Evolutionary conservation across 1,139 yeast genomes (phyloP), one percentile per base, ranked within the genome.

Genomic region (Diutina pseudorugosa): DNA sequence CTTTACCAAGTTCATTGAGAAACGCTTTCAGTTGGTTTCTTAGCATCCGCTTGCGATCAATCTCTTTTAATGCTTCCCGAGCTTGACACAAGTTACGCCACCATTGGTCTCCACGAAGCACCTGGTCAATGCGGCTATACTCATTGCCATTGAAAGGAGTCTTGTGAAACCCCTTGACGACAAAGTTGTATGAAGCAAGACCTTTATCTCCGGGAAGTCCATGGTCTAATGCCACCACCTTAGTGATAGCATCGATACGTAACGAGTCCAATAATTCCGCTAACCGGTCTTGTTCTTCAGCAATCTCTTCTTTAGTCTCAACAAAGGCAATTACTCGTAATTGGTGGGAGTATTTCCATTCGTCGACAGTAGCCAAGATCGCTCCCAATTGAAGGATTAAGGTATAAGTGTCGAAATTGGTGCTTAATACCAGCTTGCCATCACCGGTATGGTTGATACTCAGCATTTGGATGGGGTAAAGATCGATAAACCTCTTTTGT

Each of bases 391-490:
- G 98, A 55, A 93, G 70, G 59, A 93, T 93, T 61, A 93, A 75
- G 0, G 98, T 91, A 62, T 90, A 93, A 0, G 98, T 93, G 64
- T 93, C 98, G 63, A 93, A 89, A 62, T 93, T 93, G 0, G 96
- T 88, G 0, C 96, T 85, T 56, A 85, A 65, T 1, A 88, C 83
- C 16, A 86, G 79, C 54, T 80, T 79, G 8, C 93, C 93, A 54
- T 79, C 76, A 42, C 76, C 79, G 53, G 82, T 79, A 52, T 78
- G 75, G 54, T 85, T 79, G 52, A 83, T 81, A 0, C 95, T 93
- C 5, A 95, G 83, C 96, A 93, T 93, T 62, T 93, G 98, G 59
- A 93, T 90, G 0, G 98, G 98, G 65, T 93, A 93, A 49, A 93
- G 69, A 64, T 93, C 98, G 60, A 93, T 89, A 58, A 71, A 84